Conservation (phyloP, 805 yeast genomes). For the Candida patagonica region DNA sequence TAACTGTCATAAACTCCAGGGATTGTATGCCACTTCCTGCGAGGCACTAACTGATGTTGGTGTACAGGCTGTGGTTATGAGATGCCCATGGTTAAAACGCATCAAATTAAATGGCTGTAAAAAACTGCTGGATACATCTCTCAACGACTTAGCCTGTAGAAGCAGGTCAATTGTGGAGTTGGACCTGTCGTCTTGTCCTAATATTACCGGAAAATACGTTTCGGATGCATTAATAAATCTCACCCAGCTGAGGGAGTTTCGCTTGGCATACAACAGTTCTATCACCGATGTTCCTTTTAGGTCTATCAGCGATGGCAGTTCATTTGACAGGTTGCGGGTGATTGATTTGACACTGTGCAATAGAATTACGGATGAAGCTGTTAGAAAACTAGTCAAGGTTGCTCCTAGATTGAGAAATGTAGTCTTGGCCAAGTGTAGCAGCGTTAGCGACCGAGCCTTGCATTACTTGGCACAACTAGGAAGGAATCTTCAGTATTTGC, state of each 20-base stretch:
- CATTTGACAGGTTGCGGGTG: conserved; percentile 58
- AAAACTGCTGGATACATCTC: conserved; percentile 53
- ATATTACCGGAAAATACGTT: conserved; percentile 57
- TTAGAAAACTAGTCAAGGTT: conserved; percentile 56
- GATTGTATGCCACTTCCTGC: conserved; percentile 83
- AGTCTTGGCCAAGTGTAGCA: conserved; percentile 79
- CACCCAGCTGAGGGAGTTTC: conserved; percentile 72
- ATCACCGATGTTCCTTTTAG: conserved; percentile 61
- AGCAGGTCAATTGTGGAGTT: conserved; percentile 83
- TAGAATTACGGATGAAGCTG: conserved; percentile 68
- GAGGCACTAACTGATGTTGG: conserved; percentile 59
- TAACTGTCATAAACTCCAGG: conserved; percentile 72
- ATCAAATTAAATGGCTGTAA: conserved; percentile 69
- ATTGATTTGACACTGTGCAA: conserved; percentile 80
- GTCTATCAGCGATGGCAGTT: conserved; percentile 35
- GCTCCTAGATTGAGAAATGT: conserved; percentile 87
- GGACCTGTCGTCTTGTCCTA: conserved; percentile 76
- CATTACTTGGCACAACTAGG: conserved; percentile 65
- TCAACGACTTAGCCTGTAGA: conserved; percentile 50
- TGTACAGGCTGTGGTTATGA: conserved; percentile 44
- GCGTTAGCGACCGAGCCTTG: conserved; percentile 74
- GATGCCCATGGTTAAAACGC: conserved; percentile 71
- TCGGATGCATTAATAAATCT: conserved; percentile 48
- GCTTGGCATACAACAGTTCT: conserved; percentile 63
- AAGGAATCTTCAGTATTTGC: conserved; percentile 75